Base-by-base conservation (phyloP, 2,329 filamentous ascomycete genomes). In the Monosporascus cannonballus region DNA sequence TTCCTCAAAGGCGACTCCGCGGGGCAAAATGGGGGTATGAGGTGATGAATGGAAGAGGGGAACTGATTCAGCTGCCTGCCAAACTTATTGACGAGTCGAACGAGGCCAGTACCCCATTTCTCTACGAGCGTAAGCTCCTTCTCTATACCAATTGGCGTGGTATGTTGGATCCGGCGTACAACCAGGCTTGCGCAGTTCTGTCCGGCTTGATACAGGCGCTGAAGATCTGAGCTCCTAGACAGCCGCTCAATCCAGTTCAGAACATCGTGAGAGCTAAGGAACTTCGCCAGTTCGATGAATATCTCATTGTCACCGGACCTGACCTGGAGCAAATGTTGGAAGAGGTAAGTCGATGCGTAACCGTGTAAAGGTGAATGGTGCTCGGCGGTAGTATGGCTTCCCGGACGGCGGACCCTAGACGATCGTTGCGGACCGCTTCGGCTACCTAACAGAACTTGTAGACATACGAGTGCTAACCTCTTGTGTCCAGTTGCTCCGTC, bases 11-110 rank as follows among this genome's bases (percentile, higher is more conserved):
- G 55, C 1, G 63, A 65, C n/a, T 54, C 51, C 2, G 50, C 44
- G 0, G 63, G 63, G 25, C 63, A 66, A 25, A 66, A 64, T 0
- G 62, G 58, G 4, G 61, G 59, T 6, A 66, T 64, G 1, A 57
- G 54, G 14, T 59, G 53, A 24, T 62, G 56, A n/a, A 65, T 64
- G 2, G 56, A 53, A 3, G 51, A 46, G 0, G 63, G 64, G 9
- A 25, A 53, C 2, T 45, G 42, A 6, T 27, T 51, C 3, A 62
- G 50, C 41, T 48, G 47, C 3, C 48, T 47, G 7, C 55, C 53
- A 18, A 66, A 65, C 18, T 60, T 59, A 3, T 56, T 57, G 3
- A 61, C 59, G 8, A 66, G 50, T 22, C 56, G 51, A 2, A 58
- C 52, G 14, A 66, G 39, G 46, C 63, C 64, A 4, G 54, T 44